These are phyloP conservation scores for Pichia paraexigua DNA, from an alignment of 805 yeast genomes.

Conservation along the genomic window DNA sequence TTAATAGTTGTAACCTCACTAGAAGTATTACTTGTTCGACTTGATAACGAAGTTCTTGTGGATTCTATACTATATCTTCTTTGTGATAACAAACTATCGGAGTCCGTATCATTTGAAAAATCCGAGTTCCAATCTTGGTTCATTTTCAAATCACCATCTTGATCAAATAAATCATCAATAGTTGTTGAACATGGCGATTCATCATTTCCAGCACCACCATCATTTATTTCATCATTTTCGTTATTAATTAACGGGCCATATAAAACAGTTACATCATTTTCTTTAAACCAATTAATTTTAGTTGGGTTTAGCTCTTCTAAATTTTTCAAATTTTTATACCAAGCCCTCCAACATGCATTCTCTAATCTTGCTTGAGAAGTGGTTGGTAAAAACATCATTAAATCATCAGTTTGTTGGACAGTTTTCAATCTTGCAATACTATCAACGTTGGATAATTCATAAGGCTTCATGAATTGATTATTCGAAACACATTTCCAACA, in stretches of 20 bases:
- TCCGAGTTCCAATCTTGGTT: not conserved
- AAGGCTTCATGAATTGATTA: slow-evolving; percentile 29
- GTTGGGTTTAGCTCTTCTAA: slow-evolving; percentile 39
- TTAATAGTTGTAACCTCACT: not conserved
- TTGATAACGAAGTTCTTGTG: not conserved
- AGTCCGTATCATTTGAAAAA: slow-evolving; percentile 1
- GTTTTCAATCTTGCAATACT: slow-evolving; percentile 16
- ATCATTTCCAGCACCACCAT: not conserved
- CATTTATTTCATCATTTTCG: slow-evolving; percentile 4
- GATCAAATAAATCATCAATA: not conserved
- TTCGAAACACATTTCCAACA: slow-evolving; percentile 36
- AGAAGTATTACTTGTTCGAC: not conserved
- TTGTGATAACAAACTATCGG: slow-evolving; percentile 2
- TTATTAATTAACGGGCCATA: slow-evolving; percentile 39
- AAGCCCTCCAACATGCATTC: slow-evolving; percentile 90
- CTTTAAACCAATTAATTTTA: slow-evolving; percentile 45
- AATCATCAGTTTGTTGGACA: slow-evolving; percentile 25
- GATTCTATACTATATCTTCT: slow-evolving; percentile 1
- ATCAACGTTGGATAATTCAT: slow-evolving; percentile 24
- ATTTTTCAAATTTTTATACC: slow-evolving; percentile 74
- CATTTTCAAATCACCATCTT: not conserved
- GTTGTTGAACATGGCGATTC: not conserved
- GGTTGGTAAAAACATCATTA: slow-evolving; percentile 28
- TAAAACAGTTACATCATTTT: slow-evolving; percentile 46
- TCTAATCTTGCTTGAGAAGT: slow-evolving; percentile 45